Evolutionary conservation across 148 eudicot genomes (phyloP), one percentile per base, ranked within the genome.

Genomic region (Spergularia bocconei): DNA sequence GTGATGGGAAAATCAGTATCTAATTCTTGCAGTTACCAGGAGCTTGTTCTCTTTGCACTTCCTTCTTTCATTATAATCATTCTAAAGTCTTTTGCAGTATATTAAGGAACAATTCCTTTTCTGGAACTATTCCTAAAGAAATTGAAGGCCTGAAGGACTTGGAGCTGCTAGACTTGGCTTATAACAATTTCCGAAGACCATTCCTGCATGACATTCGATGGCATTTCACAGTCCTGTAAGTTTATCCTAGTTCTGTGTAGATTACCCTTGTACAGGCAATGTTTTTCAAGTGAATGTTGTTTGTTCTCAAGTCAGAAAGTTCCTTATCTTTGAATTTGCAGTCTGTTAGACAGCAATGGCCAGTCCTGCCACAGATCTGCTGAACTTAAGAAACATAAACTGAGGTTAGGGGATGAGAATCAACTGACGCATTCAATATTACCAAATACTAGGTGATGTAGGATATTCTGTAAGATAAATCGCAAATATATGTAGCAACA

Each of bases 81-180:
- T 75, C 36, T 63, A 29, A 66, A 48, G 36, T 72, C 70, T 60
- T 82, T 70, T 77, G 83, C 91, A 94, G 98, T 69, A 78, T 79
- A 72, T 75, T 94, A 38, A 84, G 91, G 77, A 91, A 91, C 78
- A 94, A 94, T 76, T 90, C 97, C 54, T 89, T 94, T 72, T 84
- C 81, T 11, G 98, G 98, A 29, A 55, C 44, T n/a, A 84, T 94
- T 67, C 98, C 98, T 19, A 81, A 71, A 69, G 89, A 90, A 76
- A 69, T 91, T 58, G 72, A 79, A 67, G 81, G 78, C 62, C 74
- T 91, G 66, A 84, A 86, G 75, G 85, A 88, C 47, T 69, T 94
- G 83, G 87, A 86, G 84, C 68, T 91, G 72, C 73, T 91, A 72
- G 95, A 94, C 79, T 78, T 94, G 77, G 81, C 89, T 71, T 80